A percentile compares a stretch with the other conserved stretches of the same genome.
phyloP scores from a whole-genome alignment of 2,329 filamentous ascomycete species.

The Penicillium capsulatum region DNA sequence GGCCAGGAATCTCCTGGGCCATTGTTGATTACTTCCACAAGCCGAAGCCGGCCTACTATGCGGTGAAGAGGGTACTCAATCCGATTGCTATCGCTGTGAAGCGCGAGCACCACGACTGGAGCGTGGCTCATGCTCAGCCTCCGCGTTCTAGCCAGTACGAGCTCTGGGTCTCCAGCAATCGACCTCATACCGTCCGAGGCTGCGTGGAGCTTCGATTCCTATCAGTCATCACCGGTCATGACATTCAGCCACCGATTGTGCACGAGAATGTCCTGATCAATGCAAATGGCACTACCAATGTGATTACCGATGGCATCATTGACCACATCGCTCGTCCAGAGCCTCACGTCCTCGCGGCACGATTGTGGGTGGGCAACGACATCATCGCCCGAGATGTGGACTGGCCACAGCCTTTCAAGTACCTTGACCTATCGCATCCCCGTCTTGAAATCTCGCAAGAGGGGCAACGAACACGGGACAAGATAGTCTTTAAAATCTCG shows the following conservation, averaged over 20 bases:
- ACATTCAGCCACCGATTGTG: conserved; percentile 50
- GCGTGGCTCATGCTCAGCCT: conserved; percentile 54
- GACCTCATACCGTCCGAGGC: conserved; percentile 29
- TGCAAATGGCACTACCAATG: conserved; percentile 54
- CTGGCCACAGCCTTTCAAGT: conserved; percentile 60
- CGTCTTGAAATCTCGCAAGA: conserved; percentile 44
- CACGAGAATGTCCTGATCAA: conserved; percentile 47
- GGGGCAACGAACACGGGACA: conserved; percentile 27
- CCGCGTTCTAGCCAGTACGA: conserved; percentile 52
- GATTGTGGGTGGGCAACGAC: conserved; percentile 51
- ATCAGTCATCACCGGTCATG: conserved; percentile 51
- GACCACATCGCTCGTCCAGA: conserved; percentile 49
- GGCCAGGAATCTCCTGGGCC: conserved; percentile 60
- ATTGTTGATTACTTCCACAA: conserved; percentile 60
- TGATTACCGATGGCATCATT: conserved; percentile 48
- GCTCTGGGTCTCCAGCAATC: conserved; percentile 55
- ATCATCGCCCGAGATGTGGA: conserved; percentile 54
- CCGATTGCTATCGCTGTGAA: conserved; percentile 56
- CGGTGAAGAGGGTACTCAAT: conserved; percentile 55
- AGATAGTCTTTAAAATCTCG: conserved; percentile 43
- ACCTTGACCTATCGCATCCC: conserved; percentile 36
- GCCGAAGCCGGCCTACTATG: conserved; percentile 60
- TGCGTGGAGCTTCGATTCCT: conserved; percentile 48
- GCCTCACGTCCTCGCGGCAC: conserved; percentile 51
- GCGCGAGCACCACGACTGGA: conserved; percentile 58